Base-by-base conservation (phyloP, 176 grass and related monocot genomes). In the Triticum dicoccoides region DNA sequence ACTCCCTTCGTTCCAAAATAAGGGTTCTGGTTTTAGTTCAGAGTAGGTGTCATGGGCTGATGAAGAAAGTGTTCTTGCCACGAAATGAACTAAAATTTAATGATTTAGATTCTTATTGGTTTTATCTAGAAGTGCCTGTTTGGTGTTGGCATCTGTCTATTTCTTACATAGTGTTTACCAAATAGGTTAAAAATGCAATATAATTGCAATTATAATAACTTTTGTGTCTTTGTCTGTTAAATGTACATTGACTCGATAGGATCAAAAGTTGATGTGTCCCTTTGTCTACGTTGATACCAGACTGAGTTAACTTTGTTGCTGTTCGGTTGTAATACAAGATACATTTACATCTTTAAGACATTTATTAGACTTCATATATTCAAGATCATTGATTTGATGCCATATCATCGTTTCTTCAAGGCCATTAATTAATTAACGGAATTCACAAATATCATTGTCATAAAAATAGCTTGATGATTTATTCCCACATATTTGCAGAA, bases 401-500 rank as follows among this genome's bases (percentile, higher is more conserved):
- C 15, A 17, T 54, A 18, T 54, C 51, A 54, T 79, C 21, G 47
- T 77, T 35, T 85, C 20, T 62, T 74, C 35, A 9, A 33, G 44
- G 80, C 59, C 33, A 80, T 44, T 52, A 61, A 32, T 73, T 66
- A 65, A 45, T 58, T 54, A 58, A 64, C 8, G 30, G 54, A 66
- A 41, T 34, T 34, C 51, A 5, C 61, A 82, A 14, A 66, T 67
- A 32, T 10, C 2, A 1, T 68, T 85, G 0, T 45, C 17, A 66
- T 68, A 56, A 59, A 79, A 67, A 35, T 49, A 68, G 33, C 9
- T 21, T 90, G n/a, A 77, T 78, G 77, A 23, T 63, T 69, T 56
- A 77, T 35, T 54, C 8, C 24, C 3, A 73, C 66, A 73, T 82
- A 25, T 82, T 85, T 81, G 54, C 86, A 91, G 90, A 83, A 78